Evolutionary conservation across 2,329 filamentous ascomycete species (phyloP).

Genomic region (Hypocreales sp.): DNA sequence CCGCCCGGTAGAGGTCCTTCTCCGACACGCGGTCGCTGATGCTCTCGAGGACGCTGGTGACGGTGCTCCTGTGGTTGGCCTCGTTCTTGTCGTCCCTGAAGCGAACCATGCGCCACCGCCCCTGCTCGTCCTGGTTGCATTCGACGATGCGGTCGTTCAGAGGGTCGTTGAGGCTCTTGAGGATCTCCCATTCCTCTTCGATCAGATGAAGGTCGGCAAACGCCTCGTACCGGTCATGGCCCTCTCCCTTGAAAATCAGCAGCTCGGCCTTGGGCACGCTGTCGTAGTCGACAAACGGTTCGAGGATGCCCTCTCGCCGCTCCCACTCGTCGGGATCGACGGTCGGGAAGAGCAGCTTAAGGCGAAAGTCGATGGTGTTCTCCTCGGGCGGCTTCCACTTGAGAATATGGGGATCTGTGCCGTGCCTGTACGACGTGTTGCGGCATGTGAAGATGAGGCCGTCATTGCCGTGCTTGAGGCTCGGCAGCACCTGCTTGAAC

Average conservation of each 20-base stretch:
- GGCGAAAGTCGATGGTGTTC: slow-evolving; percentile 86
- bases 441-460: slow-evolving; percentile 96
- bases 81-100: slow-evolving; percentile 88
- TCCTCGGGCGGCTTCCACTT: slow-evolving; percentile 97
- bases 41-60: slow-evolving; percentile 75
- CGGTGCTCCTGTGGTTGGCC: slow-evolving; percentile 75
- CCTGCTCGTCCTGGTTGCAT: slow-evolving; percentile 63
- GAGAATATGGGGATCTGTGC: slow-evolving; percentile 83
- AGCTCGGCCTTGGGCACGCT: slow-evolving; percentile 60
- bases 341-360: slow-evolving; percentile 60
- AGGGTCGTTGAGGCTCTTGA: slow-evolving; percentile 60
- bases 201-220: slow-evolving; percentile 57
- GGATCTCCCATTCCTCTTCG: slow-evolving; percentile 64
- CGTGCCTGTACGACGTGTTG: slow-evolving; percentile 69
- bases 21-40: slow-evolving; percentile 77
- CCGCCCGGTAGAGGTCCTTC: slow-evolving; percentile 58
- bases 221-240: slow-evolving; percentile 37
- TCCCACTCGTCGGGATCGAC: slow-evolving; percentile 55
- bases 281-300: slow-evolving; percentile 64
- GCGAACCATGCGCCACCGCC: slow-evolving; percentile 72
- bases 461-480: slow-evolving; percentile 83
- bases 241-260: slow-evolving; percentile 49
- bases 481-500: slow-evolving; percentile 75
- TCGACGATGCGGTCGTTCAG: slow-evolving; percentile 84
- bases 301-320: slow-evolving; percentile 46